Evolutionary conservation across 2,329 filamentous ascomycete species (phyloP).

Genomic region (Fusarium guadeloupense): DNA sequence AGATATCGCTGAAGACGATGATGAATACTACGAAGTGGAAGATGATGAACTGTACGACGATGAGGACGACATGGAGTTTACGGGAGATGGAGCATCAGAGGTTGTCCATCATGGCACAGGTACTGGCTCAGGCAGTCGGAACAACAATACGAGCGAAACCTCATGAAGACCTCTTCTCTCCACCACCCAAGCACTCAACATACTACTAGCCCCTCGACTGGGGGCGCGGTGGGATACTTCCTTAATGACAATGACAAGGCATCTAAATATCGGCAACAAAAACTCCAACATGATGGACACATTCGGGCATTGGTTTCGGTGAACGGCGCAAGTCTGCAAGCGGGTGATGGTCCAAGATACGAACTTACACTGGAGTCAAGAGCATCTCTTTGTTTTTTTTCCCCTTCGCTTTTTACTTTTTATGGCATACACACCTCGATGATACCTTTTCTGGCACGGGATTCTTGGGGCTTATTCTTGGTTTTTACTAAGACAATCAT

Average conservation of each 20-base stretch:
- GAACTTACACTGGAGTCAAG: constrained; percentile 38
- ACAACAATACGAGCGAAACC: constrained; percentile 40
- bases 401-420: constrained; percentile 11
- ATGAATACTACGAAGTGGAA: constrained; percentile 44
- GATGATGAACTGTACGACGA: constrained; percentile 43
- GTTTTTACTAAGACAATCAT: constrained; percentile 6
- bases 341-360: constrained; percentile 32
- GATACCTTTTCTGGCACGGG: constrained; percentile 38
- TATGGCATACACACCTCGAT: constrained; percentile 37
- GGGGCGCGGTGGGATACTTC: constrained; percentile 14
- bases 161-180: constrained; percentile 34
- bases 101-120: constrained; percentile 43
- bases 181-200: constrained; percentile 8
- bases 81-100: constrained; percentile 41
- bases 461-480: constrained; percentile 27
- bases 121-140: constrained; percentile 42
- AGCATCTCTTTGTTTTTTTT: constrained; percentile 30
- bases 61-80: constrained; percentile 40
- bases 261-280: constrained; percentile 25
- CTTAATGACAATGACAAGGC: constrained; percentile 39
- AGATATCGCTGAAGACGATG: constrained; percentile 36
- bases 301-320: constrained; percentile 24
- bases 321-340: constrained; percentile 37
- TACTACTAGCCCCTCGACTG: neutral
- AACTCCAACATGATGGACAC: constrained; percentile 25